A percentile compares a stretch with the other conserved stretches of the same genome.
Evolutionary conservation across 2,329 filamentous ascomycete species (phyloP).

Genomic region (Polytolypa hystricis): DNA sequence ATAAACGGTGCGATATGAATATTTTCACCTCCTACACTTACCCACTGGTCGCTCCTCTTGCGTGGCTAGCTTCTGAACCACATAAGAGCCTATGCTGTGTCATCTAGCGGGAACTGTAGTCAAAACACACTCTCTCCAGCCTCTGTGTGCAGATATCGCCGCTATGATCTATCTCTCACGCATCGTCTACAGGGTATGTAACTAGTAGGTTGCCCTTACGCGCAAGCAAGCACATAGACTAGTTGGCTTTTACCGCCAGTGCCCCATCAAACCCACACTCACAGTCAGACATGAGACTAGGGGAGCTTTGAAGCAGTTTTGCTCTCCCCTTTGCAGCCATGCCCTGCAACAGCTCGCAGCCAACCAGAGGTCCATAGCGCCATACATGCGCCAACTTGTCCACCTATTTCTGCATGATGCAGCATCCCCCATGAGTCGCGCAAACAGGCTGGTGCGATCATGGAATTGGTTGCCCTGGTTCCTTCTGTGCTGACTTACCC

Average conservation of each 20-base stretch:
- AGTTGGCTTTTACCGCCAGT: too few relatives aligned
- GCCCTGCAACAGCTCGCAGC: background rate
- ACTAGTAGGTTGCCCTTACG: too few relatives aligned
- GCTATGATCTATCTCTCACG: too few relatives aligned
- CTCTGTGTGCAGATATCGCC: too few relatives aligned
- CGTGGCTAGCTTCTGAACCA: background rate
- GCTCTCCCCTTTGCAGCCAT: background rate
- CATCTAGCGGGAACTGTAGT: background rate
- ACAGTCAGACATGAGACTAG: background rate
- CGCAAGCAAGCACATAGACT: too few relatives aligned
- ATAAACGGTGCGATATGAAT: background rate
- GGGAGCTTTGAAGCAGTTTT: background rate
- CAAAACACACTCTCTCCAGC: too few relatives aligned
- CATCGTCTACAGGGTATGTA: too few relatives aligned
- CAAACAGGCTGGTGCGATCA: background rate
- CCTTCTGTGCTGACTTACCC: background rate
- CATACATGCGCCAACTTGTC: background rate
- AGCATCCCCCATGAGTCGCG: background rate
- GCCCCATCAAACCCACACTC: too few relatives aligned
- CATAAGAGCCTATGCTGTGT: background rate
- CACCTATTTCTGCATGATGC: constrained; percentile 2
- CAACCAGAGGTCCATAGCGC: background rate
- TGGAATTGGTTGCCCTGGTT: constrained; percentile 5
- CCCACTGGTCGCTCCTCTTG: background rate
- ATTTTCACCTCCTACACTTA: background rate